Percentiles rank a stretch among this genome's conserved stretches.
phyloP scores from a whole-genome alignment of 1,284 basidiomycete genomes.

The Pseudozyma hubeiensis region DNA sequence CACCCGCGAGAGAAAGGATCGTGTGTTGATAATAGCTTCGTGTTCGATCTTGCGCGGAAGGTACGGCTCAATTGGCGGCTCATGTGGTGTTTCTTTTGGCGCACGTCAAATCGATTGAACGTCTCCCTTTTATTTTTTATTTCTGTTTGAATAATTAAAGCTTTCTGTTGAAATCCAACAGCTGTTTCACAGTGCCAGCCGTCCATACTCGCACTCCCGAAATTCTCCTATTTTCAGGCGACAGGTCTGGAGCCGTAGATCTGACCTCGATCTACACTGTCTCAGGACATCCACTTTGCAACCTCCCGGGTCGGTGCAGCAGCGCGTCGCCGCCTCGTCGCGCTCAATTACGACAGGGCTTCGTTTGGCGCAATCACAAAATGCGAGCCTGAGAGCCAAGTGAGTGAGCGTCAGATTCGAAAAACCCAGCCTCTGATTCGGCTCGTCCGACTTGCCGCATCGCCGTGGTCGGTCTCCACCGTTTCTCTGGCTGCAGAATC shows the following conservation, averaged over 20 bases:
- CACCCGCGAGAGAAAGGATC: no score
- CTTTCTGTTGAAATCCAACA: neutral
- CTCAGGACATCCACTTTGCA: neutral
- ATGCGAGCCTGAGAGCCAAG: no score
- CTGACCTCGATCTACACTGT: neutral
- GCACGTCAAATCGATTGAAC: no score
- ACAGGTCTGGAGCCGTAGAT: slow-evolving; percentile 2
- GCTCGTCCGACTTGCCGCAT: slow-evolving; percentile 10
- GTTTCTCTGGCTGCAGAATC: neutral
- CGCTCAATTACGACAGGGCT: no score
- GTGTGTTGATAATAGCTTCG: no score
- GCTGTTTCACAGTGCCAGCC: neutral
- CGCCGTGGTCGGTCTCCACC: neutral
- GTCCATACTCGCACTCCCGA: neutral
- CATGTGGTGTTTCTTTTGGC: no score
- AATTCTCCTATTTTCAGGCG: neutral
- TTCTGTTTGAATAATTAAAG: no score
- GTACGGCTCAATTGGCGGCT: no score
- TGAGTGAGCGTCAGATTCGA: neutral
- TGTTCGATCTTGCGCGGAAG: no score
- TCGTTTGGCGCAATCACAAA: no score
- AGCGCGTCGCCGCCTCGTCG: no score
- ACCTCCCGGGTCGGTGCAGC: neutral
- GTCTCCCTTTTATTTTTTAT: no score
- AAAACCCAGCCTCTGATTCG: slow-evolving; percentile 18